These are phyloP conservation scores for Dicorynia guianensis DNA, from an alignment of 306 rosid genomes.

Conservation along the genomic window DNA sequence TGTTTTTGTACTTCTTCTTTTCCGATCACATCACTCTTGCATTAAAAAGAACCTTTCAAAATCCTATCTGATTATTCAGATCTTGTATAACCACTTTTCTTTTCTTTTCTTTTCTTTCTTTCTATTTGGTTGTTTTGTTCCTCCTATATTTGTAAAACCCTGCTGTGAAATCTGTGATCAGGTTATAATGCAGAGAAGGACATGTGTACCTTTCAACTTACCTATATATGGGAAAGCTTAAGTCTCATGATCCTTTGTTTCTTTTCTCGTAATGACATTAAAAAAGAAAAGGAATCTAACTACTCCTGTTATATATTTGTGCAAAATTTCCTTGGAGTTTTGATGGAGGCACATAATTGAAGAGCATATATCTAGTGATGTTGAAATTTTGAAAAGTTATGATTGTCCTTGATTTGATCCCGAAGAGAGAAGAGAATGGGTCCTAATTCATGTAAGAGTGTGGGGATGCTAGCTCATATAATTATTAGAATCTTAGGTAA, in stretches of 20 bases:
- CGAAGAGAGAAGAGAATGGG: slow-evolving; percentile 42
- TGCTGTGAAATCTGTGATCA: slow-evolving; percentile 11
- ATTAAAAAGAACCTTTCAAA: slow-evolving; percentile 19
- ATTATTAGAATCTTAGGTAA: slow-evolving; percentile 63
- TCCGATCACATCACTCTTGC: slow-evolving; percentile 15
- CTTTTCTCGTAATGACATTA: slow-evolving; percentile 17
- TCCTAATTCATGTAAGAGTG: slow-evolving; percentile 37
- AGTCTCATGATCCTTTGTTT: background rate
- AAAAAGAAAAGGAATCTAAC: slow-evolving; percentile 16
- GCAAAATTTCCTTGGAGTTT: background rate
- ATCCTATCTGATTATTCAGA: background rate
- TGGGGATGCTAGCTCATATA: slow-evolving; percentile 43
- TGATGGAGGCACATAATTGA: slow-evolving; percentile 43
- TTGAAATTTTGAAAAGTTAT: slow-evolving; percentile 54
- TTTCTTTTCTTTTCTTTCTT: background rate
- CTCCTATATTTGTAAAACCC: slow-evolving; percentile 14
- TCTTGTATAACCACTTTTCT: slow-evolving; percentile 22
- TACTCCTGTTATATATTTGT: background rate
- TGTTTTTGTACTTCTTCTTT: slow-evolving; percentile 25
- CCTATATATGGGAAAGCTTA: background rate
- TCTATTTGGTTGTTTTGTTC: slow-evolving; percentile 1
- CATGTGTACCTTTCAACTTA: slow-evolving; percentile 38
- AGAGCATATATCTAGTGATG: slow-evolving; percentile 52
- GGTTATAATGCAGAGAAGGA: slow-evolving; percentile 17
- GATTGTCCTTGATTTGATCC: slow-evolving; percentile 49